These are phyloP conservation scores for Barnettozyma populi DNA, from an alignment of 805 yeast genomes.

Conservation along the genomic window DNA sequence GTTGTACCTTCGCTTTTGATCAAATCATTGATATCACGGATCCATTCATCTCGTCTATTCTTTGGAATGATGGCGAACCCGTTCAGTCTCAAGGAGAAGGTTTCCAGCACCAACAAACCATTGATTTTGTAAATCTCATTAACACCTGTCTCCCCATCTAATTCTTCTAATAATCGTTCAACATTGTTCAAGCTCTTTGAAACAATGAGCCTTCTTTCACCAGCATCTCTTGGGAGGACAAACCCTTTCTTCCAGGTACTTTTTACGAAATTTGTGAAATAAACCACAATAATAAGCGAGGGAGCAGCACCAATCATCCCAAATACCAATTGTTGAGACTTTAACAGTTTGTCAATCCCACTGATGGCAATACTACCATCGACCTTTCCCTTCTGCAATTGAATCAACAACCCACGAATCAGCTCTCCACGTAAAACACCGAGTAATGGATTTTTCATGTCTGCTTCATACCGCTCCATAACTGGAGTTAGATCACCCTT, in stretches of 20 bases:
- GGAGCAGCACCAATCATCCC: constrained; percentile 90
- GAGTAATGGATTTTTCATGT: constrained; percentile 62
- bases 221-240: constrained; percentile 11
- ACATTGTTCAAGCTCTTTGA: constrained; percentile 48
- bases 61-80: constrained; percentile 49
- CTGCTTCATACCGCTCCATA: constrained; percentile 75
- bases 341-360: constrained; percentile 84
- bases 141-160: constrained; percentile 15
- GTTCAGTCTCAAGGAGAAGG: constrained; percentile 46
- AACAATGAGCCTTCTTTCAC: constrained; percentile 28
- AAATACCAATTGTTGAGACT: constrained; percentile 91
- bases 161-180: constrained; percentile 44
- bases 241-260: constrained; percentile 33
- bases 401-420: constrained; percentile 74
- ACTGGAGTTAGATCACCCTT: constrained; percentile 77
- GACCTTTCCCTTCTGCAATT: constrained; percentile 93
- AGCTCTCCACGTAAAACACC: constrained; percentile 62
- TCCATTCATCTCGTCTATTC: constrained; percentile 47
- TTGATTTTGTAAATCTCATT: constrained; percentile 34
- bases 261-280: constrained; percentile 29
- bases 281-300: constrained; percentile 52
- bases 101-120: constrained; percentile 66
- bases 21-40: constrained; percentile 57
- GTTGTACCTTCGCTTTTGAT: constrained; percentile 33
- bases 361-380: constrained; percentile 87